These are phyloP conservation scores for Phyllachora maydis DNA, from an alignment of 2,329 filamentous ascomycete genomes.

Conservation along the genomic window DNA sequence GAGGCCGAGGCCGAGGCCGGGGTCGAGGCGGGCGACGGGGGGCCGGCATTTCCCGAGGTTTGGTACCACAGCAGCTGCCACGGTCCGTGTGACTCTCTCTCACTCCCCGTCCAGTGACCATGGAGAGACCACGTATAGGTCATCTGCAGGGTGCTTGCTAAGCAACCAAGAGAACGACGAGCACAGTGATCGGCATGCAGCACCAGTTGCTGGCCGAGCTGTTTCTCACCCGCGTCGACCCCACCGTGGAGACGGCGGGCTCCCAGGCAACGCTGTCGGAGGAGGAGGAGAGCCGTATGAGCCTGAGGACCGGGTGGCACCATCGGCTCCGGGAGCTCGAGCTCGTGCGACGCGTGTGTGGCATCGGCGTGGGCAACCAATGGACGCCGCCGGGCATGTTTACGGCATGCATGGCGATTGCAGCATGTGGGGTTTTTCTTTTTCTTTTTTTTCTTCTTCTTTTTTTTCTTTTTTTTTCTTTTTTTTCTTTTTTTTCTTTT, in stretches of 20 bases:
- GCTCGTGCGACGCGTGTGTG: constrained; percentile 31
- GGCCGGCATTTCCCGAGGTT: constrained; percentile 40
- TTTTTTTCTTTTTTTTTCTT: too few relatives aligned
- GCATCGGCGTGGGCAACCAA: constrained; percentile 34
- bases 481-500: too few relatives aligned
- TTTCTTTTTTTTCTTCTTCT: too few relatives aligned
- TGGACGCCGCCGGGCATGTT: constrained; percentile 34
- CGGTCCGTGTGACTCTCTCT: constrained; percentile 13
- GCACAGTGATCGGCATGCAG: constrained; percentile 34
- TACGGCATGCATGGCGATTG: constrained; percentile 32
- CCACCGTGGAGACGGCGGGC: constrained; percentile 10
- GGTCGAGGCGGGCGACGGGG: too few relatives aligned
- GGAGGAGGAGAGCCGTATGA: too few relatives aligned
- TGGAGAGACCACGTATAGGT: too few relatives aligned
- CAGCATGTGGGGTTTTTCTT: constrained; percentile 19
- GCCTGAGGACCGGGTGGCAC: background rate
- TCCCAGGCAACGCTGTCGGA: background rate
- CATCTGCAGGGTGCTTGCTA: too few relatives aligned
- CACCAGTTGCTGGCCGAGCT: constrained; percentile 37
- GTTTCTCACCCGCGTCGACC: constrained; percentile 34
- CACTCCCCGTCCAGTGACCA: too few relatives aligned
- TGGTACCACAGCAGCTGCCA: constrained; percentile 35
- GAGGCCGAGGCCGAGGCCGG: constrained; percentile 12
- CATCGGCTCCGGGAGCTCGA: constrained; percentile 21
- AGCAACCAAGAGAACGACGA: too few relatives aligned